These are phyloP conservation scores for Tetrahymena elliotti DNA, from an alignment of 73 alveolate genomes.

Conservation along the genomic window DNA sequence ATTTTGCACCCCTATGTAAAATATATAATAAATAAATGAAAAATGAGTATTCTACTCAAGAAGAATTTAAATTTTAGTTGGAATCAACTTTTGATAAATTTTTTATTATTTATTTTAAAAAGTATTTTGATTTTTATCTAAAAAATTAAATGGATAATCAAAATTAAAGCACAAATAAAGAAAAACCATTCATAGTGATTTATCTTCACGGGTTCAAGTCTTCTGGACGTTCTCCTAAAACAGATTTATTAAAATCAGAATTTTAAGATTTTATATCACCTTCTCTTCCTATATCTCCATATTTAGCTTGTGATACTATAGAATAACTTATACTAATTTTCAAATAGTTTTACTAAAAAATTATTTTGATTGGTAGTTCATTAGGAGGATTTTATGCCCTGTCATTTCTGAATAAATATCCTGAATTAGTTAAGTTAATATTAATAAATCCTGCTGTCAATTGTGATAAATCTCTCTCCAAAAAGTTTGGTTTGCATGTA, in stretches of 20 bases:
- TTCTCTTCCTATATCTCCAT: neutral
- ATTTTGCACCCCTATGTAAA: too few relatives aligned
- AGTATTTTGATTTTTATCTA: neutral
- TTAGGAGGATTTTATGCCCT: neutral
- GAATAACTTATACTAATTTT: neutral
- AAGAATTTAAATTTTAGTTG: neutral
- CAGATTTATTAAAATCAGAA: neutral
- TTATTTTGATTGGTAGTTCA: neutral
- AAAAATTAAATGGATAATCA: neutral
- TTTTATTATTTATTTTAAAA: neutral
- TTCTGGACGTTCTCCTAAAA: neutral
- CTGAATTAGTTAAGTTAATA: neutral
- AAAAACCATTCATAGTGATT: neutral
- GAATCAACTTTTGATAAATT: neutral
- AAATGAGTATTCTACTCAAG: too few relatives aligned
- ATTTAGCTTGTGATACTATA: neutral
- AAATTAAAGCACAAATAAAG: neutral
- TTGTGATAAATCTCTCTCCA: neutral
- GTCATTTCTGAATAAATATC: neutral
- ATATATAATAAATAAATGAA: too few relatives aligned
- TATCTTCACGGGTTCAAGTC: neutral
- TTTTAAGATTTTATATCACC: neutral
- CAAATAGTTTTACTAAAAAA: neutral
- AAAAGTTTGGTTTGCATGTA: neutral
- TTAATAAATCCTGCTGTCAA: neutral